Percentiles rank a stretch among this genome's conserved stretches.
Evolutionary conservation across 257 asterid genomes (phyloP).

Genomic region (Fraxinus excelsior): DNA sequence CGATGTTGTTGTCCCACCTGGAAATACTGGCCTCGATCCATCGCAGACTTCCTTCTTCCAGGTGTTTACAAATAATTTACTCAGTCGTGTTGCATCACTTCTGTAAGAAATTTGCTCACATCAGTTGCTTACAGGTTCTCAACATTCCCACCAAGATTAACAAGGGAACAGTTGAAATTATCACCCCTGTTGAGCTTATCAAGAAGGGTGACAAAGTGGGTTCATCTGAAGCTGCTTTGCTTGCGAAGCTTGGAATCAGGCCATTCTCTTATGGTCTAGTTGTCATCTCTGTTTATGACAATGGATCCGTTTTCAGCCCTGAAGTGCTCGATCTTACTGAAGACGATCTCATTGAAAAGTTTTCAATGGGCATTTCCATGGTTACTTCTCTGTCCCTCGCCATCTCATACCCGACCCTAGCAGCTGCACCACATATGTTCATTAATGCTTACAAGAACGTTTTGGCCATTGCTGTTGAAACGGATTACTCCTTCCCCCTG

Average conservation of each 20-base stretch:
- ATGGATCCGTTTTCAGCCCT: conserved; percentile 23
- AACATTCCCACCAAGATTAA: conserved; percentile 95
- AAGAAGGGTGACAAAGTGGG: conserved; percentile 32
- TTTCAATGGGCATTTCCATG: conserved; percentile 13
- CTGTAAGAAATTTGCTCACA: not conserved
- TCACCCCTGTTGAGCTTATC: conserved; percentile 50
- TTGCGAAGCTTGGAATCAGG: conserved; percentile 25
- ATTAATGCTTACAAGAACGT: conserved; percentile 20
- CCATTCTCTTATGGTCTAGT: conserved; percentile 34
- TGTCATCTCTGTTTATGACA: conserved; percentile 20
- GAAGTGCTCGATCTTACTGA: no score
- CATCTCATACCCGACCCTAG: conserved; percentile 26
- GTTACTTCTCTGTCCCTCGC: conserved; percentile 18
- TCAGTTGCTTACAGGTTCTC: conserved; percentile 48
- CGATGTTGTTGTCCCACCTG: conserved; percentile 93
- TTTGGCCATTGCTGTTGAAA: conserved; percentile 24
- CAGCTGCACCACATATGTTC: conserved; percentile 29
- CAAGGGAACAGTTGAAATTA: conserved; percentile 98
- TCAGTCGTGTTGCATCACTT: not conserved
- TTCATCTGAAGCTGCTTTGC: conserved; percentile 31
- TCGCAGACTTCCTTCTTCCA: conserved; percentile 97
- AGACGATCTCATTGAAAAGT: conserved; percentile 15
- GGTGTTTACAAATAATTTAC: conserved; percentile 25
- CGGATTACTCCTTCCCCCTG: conserved; percentile 21
- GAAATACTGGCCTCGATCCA: conserved; percentile 96